Evolutionary conservation across 2,329 filamentous ascomycete genomes (phyloP), one percentile per base, ranked within the genome.

Genomic region (Diaporthe velutina): DNA sequence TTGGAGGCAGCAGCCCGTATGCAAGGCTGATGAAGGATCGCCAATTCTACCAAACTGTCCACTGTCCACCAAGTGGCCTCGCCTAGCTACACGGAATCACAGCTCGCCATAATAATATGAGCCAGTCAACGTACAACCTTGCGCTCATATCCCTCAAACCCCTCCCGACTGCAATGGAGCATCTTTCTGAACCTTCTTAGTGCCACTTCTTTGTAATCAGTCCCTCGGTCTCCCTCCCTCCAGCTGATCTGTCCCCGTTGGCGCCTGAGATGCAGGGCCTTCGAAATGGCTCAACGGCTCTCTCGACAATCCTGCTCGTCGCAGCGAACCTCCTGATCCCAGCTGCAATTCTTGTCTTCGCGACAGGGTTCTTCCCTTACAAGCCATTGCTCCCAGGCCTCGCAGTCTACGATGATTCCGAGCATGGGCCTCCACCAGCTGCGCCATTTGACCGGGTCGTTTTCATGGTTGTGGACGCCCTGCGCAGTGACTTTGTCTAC

Each of bases 391-490:
- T 99, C 64, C 92, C 96, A 15, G 97, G 97, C 5, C 86, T 98
- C 61, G 96, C 97, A 13, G 86, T 89, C 77, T 94, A 92, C 83
- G 89, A 91, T 76, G 80, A 88, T 67, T 81, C 90, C 38, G 84
- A 87, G 61, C 88, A 89, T 85, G 91, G 86, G 28, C 80, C 84
- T 61, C 88, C 88, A 9, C 92, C 93, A 4, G 84, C 88, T 66
- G 89, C 94, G 45, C 92, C 93, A 0, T 99, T 99, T 83, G 92
- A 98, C 83, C 95, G 93, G 80, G 87, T 98, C 71, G 88, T 99
- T 71, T 98, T 99, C 83, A 98, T 99, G 96, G 95, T 99, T 9
- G 94, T 99, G 38, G 97, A 99, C 89, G 96, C 97, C 33, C 84
- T 99, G 82, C 90, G 96, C 84, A 98, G 96, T 86, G 96, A 98